Percentiles rank a stretch among this genome's conserved stretches.
These are phyloP conservation scores for Arthrobotrys pseudoclavata DNA, from an alignment of 2,329 filamentous ascomycete species.

Conservation along the genomic window DNA sequence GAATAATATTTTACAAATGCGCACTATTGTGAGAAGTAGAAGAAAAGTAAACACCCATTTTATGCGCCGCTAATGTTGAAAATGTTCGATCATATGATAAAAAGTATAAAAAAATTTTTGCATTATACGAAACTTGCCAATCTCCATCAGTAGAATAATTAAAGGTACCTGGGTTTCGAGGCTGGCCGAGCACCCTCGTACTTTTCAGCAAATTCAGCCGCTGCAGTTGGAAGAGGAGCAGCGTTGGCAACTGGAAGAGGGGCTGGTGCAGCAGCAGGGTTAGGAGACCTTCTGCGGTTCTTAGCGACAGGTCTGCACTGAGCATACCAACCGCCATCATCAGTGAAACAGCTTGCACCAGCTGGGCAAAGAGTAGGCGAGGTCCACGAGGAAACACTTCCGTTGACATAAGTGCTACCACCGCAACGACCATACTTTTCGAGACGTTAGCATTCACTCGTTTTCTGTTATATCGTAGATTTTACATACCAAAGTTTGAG, in stretches of 20 bases:
- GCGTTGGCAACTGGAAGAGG: conserved; percentile 54
- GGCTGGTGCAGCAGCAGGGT: conserved; percentile 40
- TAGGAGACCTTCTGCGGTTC: conserved; percentile 41
- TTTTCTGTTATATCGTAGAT: not conserved
- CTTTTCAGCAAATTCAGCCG: conserved; percentile 40
- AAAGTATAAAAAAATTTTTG: conserved; percentile 1
- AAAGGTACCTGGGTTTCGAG: conserved; percentile 37
- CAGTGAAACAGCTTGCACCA: conserved; percentile 49
- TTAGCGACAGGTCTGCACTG: conserved; percentile 51
- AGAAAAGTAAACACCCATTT: conserved; percentile 53
- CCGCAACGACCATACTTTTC: conserved; percentile 57
- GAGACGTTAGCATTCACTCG: conserved; percentile 27
- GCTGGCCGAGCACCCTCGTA: conserved; percentile 51
- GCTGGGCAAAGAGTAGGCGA: conserved; percentile 55
- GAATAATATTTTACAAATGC: conserved; percentile 58
- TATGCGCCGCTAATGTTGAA: conserved; percentile 57
- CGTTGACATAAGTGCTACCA: conserved; percentile 48
- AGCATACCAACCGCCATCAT: conserved; percentile 51
- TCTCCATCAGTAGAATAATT: not conserved
- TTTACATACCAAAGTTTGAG: conserved; percentile 56
- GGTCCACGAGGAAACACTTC: conserved; percentile 38
- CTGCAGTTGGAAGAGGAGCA: conserved; percentile 40
- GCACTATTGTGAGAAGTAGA: conserved; percentile 34
- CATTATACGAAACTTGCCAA: conserved; percentile 24
- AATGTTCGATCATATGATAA: conserved; percentile 26